A percentile compares a stretch with the other conserved stretches of the same genome.
Evolutionary conservation across 75 land plant species (phyloP).

Genomic region (Sequoiadendron giganteum): DNA sequence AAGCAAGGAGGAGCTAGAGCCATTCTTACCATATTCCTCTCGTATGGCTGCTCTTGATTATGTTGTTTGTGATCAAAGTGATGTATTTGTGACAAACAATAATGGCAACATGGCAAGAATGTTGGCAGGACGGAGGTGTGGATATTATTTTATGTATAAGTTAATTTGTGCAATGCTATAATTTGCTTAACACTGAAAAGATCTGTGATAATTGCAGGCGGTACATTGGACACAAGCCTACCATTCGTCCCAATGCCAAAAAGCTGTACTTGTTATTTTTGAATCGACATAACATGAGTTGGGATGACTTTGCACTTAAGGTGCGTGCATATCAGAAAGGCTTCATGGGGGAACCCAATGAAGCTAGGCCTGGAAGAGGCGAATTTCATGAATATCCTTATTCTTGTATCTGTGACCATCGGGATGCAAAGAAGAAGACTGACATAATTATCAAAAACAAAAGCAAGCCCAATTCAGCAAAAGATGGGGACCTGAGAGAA

Average conservation of each 20-base stretch:
- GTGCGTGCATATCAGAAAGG: constrained; percentile 69
- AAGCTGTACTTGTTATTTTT: constrained; percentile 64
- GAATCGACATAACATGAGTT: constrained; percentile 59
- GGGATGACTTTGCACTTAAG: constrained; percentile 69
- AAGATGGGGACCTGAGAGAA: not conserved
- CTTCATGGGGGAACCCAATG: constrained; percentile 94
- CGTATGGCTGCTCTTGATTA: constrained; percentile 98
- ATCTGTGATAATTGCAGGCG: constrained; percentile 49
- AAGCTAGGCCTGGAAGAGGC: constrained; percentile 80
- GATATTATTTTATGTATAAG: not conserved
- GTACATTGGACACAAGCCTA: constrained; percentile 86
- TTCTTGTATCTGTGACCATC: constrained; percentile 74
- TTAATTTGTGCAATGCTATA: not conserved
- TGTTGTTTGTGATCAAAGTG: constrained; percentile 91
- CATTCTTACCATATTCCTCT: constrained; percentile 74
- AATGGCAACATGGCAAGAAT: constrained; percentile 99
- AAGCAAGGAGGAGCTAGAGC: constrained; percentile 63
- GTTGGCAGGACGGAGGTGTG: constrained; percentile 90
- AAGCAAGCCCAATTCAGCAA: constrained; percentile 13
- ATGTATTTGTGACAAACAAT: constrained; percentile 95
- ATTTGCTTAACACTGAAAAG: not conserved
- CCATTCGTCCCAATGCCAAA: constrained; percentile 89
- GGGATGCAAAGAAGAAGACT: constrained; percentile 31
- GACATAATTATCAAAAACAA: constrained; percentile 11
- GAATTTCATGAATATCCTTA: constrained; percentile 89